Percentiles rank a stretch among this genome's conserved stretches.
phyloP scores from a whole-genome alignment of 1,284 basidiomycete species.

The Ganoderma resinaceum region DNA sequence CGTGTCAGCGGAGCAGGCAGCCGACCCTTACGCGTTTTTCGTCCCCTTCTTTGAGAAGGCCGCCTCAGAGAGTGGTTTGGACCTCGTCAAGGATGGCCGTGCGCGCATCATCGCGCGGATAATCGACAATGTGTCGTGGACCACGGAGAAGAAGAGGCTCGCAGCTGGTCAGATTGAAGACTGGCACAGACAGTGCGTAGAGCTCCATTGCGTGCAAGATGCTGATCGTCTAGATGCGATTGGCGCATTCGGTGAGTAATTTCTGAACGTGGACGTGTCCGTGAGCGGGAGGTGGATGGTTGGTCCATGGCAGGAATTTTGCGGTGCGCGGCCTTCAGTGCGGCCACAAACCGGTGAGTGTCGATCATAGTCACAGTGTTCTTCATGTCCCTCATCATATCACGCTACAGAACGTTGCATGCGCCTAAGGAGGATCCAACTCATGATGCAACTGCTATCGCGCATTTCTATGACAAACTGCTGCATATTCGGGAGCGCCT shows the following conservation, averaged over 20 bases:
- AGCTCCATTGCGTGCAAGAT: slow-evolving; percentile 92
- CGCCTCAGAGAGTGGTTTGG: slow-evolving; percentile 48
- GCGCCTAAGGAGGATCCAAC: slow-evolving; percentile 58
- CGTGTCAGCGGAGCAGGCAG: slow-evolving; percentile 60
- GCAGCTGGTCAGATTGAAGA: slow-evolving; percentile 59
- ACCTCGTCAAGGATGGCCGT: slow-evolving; percentile 66
- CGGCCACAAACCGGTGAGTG: slow-evolving; percentile 66
- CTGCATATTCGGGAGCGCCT: slow-evolving; percentile 76
- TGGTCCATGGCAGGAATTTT: slow-evolving; percentile 66
- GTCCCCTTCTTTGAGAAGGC: slow-evolving; percentile 67
- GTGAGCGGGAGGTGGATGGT: slow-evolving; percentile 43
- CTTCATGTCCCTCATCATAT: not conserved
- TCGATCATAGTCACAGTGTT: not conserved
- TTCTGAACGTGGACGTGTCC: no score
- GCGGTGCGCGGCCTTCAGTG: slow-evolving; percentile 86
- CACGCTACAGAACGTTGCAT: slow-evolving; percentile 65
- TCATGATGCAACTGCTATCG: slow-evolving; percentile 66
- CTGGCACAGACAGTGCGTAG: slow-evolving; percentile 82
- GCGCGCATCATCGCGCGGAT: slow-evolving; percentile 65
- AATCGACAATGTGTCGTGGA: slow-evolving; percentile 87
- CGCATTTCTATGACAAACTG: slow-evolving; percentile 91
- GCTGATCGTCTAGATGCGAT: slow-evolving; percentile 93
- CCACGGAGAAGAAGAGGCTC: slow-evolving; percentile 79
- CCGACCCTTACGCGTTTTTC: slow-evolving; percentile 71
- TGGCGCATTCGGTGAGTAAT: slow-evolving; percentile 80